phyloP scores from a whole-genome alignment of 331 rosid genomes.

The Pyracantha coccinea region DNA sequence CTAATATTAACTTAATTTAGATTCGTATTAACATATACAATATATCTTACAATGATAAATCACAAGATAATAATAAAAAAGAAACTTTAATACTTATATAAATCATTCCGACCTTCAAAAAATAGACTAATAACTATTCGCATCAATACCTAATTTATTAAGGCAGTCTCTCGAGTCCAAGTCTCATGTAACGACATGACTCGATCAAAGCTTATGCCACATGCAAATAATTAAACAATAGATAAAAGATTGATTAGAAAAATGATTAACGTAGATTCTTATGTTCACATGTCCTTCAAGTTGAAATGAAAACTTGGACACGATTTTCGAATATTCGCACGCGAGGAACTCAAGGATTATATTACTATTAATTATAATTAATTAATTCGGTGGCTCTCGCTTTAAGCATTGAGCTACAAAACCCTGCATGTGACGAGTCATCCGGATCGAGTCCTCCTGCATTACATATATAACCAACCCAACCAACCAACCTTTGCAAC shows the following conservation, averaged over 20 bases:
- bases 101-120: no score
- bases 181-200: no score
- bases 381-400: not conserved
- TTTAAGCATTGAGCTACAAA: not conserved
- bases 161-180: no score
- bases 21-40: no score
- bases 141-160: no score
- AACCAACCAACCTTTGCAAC: no score
- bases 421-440: constrained; percentile 34
- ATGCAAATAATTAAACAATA: constrained; percentile 24
- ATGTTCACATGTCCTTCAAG: constrained; percentile 2
- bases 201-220: constrained; percentile 30
- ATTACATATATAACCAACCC: not conserved
- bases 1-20: no score
- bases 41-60: no score
- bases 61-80: no score
- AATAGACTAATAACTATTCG: no score
- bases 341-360: constrained; percentile 25
- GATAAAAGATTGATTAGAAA: constrained; percentile 27
- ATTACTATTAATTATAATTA: not conserved
- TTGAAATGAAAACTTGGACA: constrained; percentile 8
- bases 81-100: rapidly evolving
- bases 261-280: constrained; percentile 30
- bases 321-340: constrained; percentile 52
- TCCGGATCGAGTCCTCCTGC: constrained; percentile 31